Percentiles rank a stretch among this genome's conserved stretches.
phyloP scores from a whole-genome alignment of 768 basidiomycete genomes.

The Kwoniella shandongensis region DNA sequence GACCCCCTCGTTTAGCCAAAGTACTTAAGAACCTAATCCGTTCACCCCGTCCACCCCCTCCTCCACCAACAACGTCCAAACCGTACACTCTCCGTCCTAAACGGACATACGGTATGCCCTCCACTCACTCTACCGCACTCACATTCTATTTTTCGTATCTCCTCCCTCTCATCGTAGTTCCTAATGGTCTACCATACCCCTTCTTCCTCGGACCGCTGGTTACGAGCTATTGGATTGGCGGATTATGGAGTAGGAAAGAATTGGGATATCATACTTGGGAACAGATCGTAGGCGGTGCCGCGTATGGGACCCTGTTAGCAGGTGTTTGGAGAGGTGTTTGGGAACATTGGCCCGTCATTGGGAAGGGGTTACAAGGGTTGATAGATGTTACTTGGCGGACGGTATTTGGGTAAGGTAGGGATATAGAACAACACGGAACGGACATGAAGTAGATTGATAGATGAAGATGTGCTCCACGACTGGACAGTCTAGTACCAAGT shows the following conservation, averaged over 20 bases:
- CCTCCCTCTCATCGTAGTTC: slow-evolving; percentile 41
- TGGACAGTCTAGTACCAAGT: too few relatives aligned
- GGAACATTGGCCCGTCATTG: slow-evolving; percentile 17
- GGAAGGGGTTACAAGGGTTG: slow-evolving; percentile 11
- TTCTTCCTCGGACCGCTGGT: slow-evolving; percentile 6
- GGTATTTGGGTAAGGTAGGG: slow-evolving; percentile 16
- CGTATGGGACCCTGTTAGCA: slow-evolving; percentile 33
- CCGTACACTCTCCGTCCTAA: slow-evolving; percentile 40
- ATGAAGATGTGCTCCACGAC: too few relatives aligned
- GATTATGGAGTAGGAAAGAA: slow-evolving; percentile 41
- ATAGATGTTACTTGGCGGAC: slow-evolving; percentile 29
- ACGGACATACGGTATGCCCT: slow-evolving; percentile 58
- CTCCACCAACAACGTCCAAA: slow-evolving; percentile 27
- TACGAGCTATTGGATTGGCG: slow-evolving; percentile 30
- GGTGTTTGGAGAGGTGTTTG: slow-evolving; percentile 32
- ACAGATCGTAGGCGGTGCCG: slow-evolving; percentile 41
- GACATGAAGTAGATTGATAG: too few relatives aligned
- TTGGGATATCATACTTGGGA: slow-evolving; percentile 50
- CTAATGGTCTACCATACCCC: not conserved
- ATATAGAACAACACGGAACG: too few relatives aligned
- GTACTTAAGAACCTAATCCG: slow-evolving; percentile 53
- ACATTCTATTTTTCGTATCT: slow-evolving; percentile 55
- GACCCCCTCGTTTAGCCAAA: slow-evolving; percentile 49
- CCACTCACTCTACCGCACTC: slow-evolving; percentile 56
- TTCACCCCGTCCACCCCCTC: slow-evolving; percentile 49